Base-by-base conservation (phyloP, 78 protist genomes). In the Guillardia theta region DNA sequence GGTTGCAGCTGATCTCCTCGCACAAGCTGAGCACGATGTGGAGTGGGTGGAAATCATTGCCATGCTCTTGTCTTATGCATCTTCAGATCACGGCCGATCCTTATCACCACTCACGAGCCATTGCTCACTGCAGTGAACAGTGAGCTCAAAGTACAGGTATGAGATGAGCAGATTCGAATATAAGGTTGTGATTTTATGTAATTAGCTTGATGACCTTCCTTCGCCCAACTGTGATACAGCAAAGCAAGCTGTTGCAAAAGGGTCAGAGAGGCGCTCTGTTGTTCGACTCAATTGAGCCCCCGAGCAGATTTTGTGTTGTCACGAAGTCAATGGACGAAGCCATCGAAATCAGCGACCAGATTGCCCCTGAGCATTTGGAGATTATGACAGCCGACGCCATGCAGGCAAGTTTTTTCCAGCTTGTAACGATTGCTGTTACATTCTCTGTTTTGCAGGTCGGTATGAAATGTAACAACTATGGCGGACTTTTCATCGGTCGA, bases 1-100 rank as follows among this genome's bases (percentile, higher is more conserved):
- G n/a, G 96, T 97, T 5, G 98, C 98, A 8, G 95, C 96, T 0
- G 98, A 97, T 24, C 94, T 97, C 27, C 94, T 97, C 19, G 95
- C 97, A 5, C 90, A 93, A 94, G 97, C 97, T 0, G 98, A 97
- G 94, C 98, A 97, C 95, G 98, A 95, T 37, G 95, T 95, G 44
- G 27, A 36, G 62, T 87, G n/a, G n/a, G n/a, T n/a, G n/a, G n/a
- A n/a, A n/a, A n/a, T n/a, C n/a, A n/a, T n/a, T n/a, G n/a, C n/a
- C n/a, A n/a, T n/a, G n/a, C n/a, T n/a, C n/a, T n/a, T n/a, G n/a
- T n/a, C n/a, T n/a, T n/a, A n/a, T n/a, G n/a, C n/a, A n/a, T n/a
- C n/a, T n/a, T n/a, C n/a, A n/a, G n/a, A n/a, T n/a, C 94, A n/a
- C 64, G 62, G 77, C 94, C 94, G 18, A 21, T 80, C 30, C 94